Base-by-base conservation (phyloP, 352 stramenopile genomes). In the Phytophthora tentaculata region DNA sequence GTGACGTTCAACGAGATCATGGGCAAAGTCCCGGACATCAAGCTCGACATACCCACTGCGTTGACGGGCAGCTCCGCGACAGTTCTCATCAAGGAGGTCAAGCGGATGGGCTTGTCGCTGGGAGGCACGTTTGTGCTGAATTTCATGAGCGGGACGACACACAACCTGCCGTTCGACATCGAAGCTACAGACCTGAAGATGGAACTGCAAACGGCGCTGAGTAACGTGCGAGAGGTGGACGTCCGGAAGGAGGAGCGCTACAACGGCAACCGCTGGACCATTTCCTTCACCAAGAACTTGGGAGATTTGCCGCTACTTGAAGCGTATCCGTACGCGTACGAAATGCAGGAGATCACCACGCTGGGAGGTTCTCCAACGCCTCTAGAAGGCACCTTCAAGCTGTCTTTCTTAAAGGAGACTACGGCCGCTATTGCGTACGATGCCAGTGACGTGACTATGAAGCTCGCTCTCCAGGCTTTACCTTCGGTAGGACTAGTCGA, bases 261-360 rank as follows among this genome's bases (percentile, higher is more conserved):
- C 54, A 94, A 91, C 77, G 79, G 94, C 49, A 91, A 98, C 74
- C 84, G 89, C 22, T 99, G 96, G 95, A 97, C 85, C 9, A 85
- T 99, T 19, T 98, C 96, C 19, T 99, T 99, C 61, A 98, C 92
- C 0, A 94, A 96, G 56, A 97, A 97, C 69, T 61, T 98, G 7
- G 97, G 97, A n/a, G 97, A 99, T 66, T 62, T 99, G 19, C 92
- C 90, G 0, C 60, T 93, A n/a, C 55, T 99, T 13, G 74, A 94
- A 53, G 90, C 95, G 10, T 87, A 87, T 44, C 84, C 95, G 28
- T 84, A 95, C 55, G 80, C 86, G n/a, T 98, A 98, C 71, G 91
- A 98, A 68, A 88, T 98, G 10, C 97, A 99, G 78, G 79, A 82
- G n/a, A 84, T 99, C 49, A 74, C 89, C 55, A 98, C 92, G 1